Base-by-base conservation (phyloP, 2,329 filamentous ascomycete species). In the Paraphoma chrysanthemicola region DNA sequence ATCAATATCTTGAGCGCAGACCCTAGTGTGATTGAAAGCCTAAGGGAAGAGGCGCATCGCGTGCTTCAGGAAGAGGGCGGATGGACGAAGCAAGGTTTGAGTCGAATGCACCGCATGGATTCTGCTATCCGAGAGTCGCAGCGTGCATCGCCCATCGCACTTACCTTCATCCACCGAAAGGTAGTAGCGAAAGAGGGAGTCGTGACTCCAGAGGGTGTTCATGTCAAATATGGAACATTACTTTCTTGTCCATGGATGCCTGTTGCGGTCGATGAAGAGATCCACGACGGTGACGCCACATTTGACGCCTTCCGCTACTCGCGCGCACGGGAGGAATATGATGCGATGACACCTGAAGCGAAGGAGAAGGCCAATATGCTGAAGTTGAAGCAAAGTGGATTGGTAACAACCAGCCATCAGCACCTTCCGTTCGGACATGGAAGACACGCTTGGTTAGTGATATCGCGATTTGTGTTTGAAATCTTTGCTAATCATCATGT, bases 151-250 rank as follows among this genome's bases (percentile, higher is more conserved):
- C 78, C 80, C 51, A 82, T 85, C 42, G 74, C 78, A 11, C 71
- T 78, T n/a, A 80, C 78, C 0, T 73, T 84, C 6, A 69, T 81
- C 12, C 77, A 80, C 56, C 78, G 82, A 10, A 80, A 81, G 57
- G 82, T 85, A 0, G 63, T 72, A n/a, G 82, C 84, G 47, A 87
- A 85, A 60, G 84, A 98, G 44, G 88, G 89, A 33, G 96, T 98
- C 73, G 88, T 92, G 14, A 87, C 93, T 33, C 95, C 94, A 6
- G 94, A 98, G 80, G 65, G 64, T 29, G 17, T 60, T 3, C 53
- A 63, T 49, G n/a, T 66, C 4, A 44, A 56, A 12, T 56, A 61
- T 43, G 64, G 70, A 10, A 59, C 66, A 8, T 29, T 60, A 2
- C 28, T 71, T 7, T 56, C 62, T 9, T 66, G 54, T 42, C 60